Percentiles rank a stretch among this genome's conserved stretches.
Evolutionary conservation across 2,329 filamentous ascomycete species (phyloP).

Genomic region (Aspergillus cejpii): DNA sequence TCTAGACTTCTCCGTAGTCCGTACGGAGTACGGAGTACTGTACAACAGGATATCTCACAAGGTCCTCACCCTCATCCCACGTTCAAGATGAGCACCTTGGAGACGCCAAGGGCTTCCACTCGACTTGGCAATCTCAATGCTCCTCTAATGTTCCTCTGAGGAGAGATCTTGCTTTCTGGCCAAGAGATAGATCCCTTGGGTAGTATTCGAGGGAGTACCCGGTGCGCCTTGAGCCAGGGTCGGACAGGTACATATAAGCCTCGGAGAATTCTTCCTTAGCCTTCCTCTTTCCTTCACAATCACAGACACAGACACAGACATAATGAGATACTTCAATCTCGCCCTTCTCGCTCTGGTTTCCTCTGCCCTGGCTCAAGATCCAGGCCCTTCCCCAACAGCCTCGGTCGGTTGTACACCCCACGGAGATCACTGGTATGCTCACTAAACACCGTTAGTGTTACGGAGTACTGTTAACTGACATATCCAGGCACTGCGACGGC

Average conservation of each 20-base stretch:
- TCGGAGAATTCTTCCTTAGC: not conserved
- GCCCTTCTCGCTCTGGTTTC: slow-evolving; percentile 17
- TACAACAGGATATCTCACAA: no score
- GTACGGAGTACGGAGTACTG: no score
- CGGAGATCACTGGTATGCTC: slow-evolving; percentile 25
- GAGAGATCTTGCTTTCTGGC: not conserved
- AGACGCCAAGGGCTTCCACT: slow-evolving; percentile 16
- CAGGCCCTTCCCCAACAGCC: slow-evolving; percentile 28
- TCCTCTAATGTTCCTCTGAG: no score
- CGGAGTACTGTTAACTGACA: no score
- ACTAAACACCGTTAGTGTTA: not conserved
- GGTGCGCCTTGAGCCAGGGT: not conserved
- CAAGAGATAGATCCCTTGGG: not conserved
- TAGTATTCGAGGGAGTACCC: not conserved
- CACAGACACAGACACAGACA: not conserved
- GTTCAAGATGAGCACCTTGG: slow-evolving; percentile 17
- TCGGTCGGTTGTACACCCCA: slow-evolving; percentile 24
- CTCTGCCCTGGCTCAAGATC: slow-evolving; percentile 15
- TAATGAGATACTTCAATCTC: slow-evolving; percentile 17
- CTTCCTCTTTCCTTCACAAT: not conserved
- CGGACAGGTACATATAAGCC: not conserved
- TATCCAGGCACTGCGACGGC: slow-evolving; percentile 31
- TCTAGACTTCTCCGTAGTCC: no score
- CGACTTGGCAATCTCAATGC: slow-evolving; percentile 13
- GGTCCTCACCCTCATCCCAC: not conserved